Percentiles rank a stretch among this genome's conserved stretches.
phyloP scores from a whole-genome alignment of 2,329 filamentous ascomycete species.

The Colletotrichum sp. region DNA sequence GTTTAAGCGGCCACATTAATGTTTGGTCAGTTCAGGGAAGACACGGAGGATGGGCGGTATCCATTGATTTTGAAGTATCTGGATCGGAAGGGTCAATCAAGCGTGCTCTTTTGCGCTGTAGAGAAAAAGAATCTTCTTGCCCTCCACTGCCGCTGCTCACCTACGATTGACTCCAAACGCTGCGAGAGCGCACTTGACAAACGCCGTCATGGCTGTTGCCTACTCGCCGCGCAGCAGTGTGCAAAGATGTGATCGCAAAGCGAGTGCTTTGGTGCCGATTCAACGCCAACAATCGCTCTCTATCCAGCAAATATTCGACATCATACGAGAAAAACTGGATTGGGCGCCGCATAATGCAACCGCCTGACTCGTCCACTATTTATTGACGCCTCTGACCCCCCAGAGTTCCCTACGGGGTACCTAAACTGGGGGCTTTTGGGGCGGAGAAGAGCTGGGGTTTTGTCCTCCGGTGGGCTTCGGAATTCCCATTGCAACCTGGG shows the following conservation, averaged over 20 bases:
- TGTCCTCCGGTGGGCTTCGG: background rate
- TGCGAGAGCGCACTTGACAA: background rate
- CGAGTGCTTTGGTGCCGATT: background rate
- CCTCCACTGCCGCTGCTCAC: background rate
- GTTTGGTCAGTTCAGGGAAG: background rate
- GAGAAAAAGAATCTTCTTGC: background rate
- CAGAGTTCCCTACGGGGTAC: background rate
- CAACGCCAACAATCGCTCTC: background rate
- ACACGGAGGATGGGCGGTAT: background rate
- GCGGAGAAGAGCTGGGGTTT: background rate
- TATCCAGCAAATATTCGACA: background rate
- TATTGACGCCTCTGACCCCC: background rate
- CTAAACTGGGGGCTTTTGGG: background rate
- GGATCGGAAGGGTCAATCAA: background rate
- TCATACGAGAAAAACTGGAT: conserved; percentile 1
- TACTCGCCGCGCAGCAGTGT: background rate
- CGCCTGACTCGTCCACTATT: background rate
- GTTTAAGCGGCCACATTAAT: background rate
- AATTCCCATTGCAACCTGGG: background rate
- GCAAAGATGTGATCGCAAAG: background rate
- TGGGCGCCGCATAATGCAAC: background rate
- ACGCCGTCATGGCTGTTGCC: background rate
- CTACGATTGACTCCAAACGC: background rate
- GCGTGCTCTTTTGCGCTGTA: background rate
- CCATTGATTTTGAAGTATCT: background rate